Conservation (phyloP, 129 eudicot species). For the Lactuca sativa region DNA sequence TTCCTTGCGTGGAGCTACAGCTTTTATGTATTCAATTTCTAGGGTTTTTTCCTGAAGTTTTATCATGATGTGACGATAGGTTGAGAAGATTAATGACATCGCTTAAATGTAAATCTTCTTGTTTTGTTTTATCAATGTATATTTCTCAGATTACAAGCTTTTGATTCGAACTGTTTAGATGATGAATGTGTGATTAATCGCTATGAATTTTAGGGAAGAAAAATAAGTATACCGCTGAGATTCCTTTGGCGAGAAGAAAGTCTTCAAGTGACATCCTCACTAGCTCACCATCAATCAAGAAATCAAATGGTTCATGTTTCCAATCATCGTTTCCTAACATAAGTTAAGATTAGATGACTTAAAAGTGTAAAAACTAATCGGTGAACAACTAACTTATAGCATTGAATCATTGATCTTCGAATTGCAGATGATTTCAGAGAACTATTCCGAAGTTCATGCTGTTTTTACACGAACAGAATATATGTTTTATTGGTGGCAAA, state of each 20-base stretch:
- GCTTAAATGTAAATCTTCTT: background rate
- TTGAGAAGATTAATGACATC: background rate
- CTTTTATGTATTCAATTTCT: constrained; percentile 88
- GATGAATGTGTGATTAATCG: background rate
- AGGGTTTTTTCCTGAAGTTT: constrained; percentile 82
- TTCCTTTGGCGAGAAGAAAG: constrained; percentile 80
- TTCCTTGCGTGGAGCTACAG: constrained; percentile 83
- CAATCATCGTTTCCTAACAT: constrained; percentile 66
- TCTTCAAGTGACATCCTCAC: constrained; percentile 88
- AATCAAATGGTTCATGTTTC: constrained; percentile 80
- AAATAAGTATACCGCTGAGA: constrained; percentile 62
- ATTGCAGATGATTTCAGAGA: background rate
- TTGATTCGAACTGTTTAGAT: background rate
- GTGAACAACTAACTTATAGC: background rate
- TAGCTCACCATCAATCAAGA: constrained; percentile 70
- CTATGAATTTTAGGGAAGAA: background rate
- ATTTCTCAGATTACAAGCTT: background rate
- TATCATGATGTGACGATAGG: constrained; percentile 3
- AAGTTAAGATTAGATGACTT: background rate
- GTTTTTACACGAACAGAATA: too few relatives aligned
- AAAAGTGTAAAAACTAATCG: background rate
- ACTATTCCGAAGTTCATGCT: too few relatives aligned
- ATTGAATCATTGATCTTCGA: background rate
- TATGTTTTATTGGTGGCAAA: background rate
- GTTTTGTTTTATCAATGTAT: background rate